phyloP scores from a whole-genome alignment of 1,284 basidiomycete genomes.

The Sanghuangporus weigelae region DNA sequence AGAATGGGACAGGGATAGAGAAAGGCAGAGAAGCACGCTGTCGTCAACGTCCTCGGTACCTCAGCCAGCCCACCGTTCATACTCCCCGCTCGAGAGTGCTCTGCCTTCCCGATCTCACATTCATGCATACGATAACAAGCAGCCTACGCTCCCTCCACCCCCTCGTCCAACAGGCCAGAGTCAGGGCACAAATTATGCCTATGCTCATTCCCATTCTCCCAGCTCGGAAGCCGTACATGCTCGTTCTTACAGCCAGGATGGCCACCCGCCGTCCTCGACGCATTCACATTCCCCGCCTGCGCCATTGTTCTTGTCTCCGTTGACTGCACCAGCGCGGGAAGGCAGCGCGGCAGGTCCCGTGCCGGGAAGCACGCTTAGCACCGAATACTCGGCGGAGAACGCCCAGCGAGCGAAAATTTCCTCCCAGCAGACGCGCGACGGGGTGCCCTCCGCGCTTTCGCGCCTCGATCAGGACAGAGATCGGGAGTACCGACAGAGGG shows the following conservation, averaged over 20 bases:
- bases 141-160: not conserved
- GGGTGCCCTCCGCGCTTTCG: constrained; percentile 6
- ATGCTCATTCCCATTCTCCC: not conserved
- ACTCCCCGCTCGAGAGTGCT: constrained; percentile 4
- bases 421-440: constrained; percentile 3
- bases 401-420: constrained; percentile 9
- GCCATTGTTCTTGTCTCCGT: constrained; percentile 14
- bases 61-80: constrained; percentile 1
- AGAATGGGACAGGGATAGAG: constrained; percentile 12
- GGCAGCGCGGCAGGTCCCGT: constrained; percentile 3
- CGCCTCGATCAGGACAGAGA: constrained; percentile 17
- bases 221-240: constrained; percentile 4
- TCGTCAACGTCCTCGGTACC: not conserved
- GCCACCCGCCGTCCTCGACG: not conserved
- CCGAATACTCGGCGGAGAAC: constrained; percentile 16
- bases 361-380: constrained; percentile 6
- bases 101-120: not conserved
- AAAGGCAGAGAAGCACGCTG: not conserved
- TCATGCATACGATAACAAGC: not conserved
- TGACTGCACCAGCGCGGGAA: not conserved
- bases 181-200: not conserved
- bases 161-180: not conserved
- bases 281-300: constrained; percentile 19
- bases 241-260: constrained; percentile 13
- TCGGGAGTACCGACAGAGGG: constrained; percentile 17